Evolutionary conservation across 331 rosid genomes (phyloP), one percentile per base, ranked within the genome.

Genomic region (Pyrus hybrid): DNA sequence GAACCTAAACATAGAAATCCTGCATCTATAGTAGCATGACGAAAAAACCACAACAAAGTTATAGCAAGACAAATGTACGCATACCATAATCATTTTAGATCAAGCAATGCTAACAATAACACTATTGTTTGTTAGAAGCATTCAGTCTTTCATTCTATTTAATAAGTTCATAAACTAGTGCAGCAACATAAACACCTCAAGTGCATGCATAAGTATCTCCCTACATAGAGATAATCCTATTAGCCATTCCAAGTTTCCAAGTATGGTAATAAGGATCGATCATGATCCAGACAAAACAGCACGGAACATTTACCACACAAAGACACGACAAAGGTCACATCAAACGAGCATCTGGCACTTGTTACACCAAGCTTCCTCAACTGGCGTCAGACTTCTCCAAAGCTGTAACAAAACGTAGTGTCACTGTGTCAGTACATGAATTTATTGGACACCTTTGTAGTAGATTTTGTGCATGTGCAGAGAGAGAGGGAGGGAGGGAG

Each of bases 331-430:
- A 16, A 60, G 7, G 5, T 18, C 13, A 33, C 16, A 57, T 2
- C 23, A 14, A 37, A 17, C 41, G 26, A 73, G 21, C 58, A 53
- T 73, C 60, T 22, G 49, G 67, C 21, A 7, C 41, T 61, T 61
- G 13, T 23, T 73, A 60, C 29, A 61, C 37, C 77, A 7, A 17
- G 69, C 79, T 49, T 68, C 77, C 80, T 80, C 83, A 92, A 78
- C 21, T 83, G 80, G 80, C 63, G 1, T 92, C 97, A 16, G 85
- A 77, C 82, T 85, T 92, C 63, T 92, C 96, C 89, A 92, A 43
- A 80, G 93, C 93, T 92, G 91, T 83, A 81, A 76, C 21, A 67
- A 53, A 41, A 11, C 5, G 14, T 11, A 11, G 47, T 41, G 74
- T 67, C 12, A 18, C 10, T 6, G n/a, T 20, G 26, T 37, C 54